Base-by-base conservation (phyloP, 2,329 filamentous ascomycete species). In the Aspergillus sp. region DNA sequence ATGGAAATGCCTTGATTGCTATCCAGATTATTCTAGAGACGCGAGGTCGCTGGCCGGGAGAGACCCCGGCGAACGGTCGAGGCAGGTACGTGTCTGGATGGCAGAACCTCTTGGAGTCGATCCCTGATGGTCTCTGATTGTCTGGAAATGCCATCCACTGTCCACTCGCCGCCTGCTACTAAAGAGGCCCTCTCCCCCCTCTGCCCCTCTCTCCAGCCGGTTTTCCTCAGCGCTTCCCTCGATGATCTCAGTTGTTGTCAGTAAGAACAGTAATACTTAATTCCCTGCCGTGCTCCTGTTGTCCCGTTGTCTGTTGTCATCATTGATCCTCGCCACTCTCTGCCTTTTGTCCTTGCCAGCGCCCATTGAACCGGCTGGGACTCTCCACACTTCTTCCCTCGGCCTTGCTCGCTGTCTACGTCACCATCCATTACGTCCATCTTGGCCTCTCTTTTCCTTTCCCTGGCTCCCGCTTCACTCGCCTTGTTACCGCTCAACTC, bases 371-470 rank as follows among this genome's bases (percentile, higher is more conserved):
- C 23, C 39, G 19, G 39, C 14, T 52, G 14, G 49, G 17, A 15
- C 52, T 54, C 52, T 45, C 52, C 52, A 54, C 52, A 46, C 27
- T 31, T 31, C 27, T 31, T 9, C 27, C 27, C 27, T 31, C 27
- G 27, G 27, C 27, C 27, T 31, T 31, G 27, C 19, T 41, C 35
- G 17, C 41, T 48, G 44, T 19, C 44, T 55, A 55, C 52, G 52
- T 55, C 52, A 55, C 52, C 52, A 55, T 47, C 52, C 51, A 12
- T 43, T 41, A 21, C 52, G n/a, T 31, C 39, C 55, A 55, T 60
- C 58, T 44, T 58, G 60, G 63, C 58, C 61, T 60, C 60, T 63
- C 55, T 63, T 47, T 37, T 55, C 60, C 27, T 49, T 52, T 41
- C 44, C 49, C 45, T 44, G 33, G 39, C 35, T 52, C 56, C 60